phyloP scores from a whole-genome alignment of 2,329 filamentous ascomycete species.

The Orbilia ellipsospora region DNA sequence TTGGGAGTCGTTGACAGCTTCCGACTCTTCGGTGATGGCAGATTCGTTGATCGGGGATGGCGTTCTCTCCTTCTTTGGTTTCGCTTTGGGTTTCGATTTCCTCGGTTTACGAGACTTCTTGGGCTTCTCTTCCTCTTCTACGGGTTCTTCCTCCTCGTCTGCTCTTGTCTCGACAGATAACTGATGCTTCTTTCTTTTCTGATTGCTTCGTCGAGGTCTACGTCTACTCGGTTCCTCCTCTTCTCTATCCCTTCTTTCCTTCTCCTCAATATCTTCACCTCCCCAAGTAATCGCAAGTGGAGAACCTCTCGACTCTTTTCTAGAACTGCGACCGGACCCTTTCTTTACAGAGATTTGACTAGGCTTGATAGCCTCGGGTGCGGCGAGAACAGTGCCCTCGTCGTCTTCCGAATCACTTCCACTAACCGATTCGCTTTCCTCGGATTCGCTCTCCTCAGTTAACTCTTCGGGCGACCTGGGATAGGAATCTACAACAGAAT shows the following conservation, averaged over 20 bases:
- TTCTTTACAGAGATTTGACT: constrained; percentile 53
- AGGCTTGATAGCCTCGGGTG: constrained; percentile 46
- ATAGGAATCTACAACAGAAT: constrained; percentile 48
- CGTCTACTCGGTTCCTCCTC: constrained; percentile 33
- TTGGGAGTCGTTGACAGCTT: constrained; percentile 45
- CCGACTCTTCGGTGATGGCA: constrained; percentile 47
- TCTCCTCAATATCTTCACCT: constrained; percentile 52
- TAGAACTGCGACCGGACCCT: constrained; percentile 46
- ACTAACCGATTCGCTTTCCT: constrained; percentile 47
- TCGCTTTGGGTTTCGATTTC: constrained; percentile 36
- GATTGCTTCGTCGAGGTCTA: constrained; percentile 22
- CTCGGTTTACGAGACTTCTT: constrained; percentile 36
- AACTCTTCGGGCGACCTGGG: constrained; percentile 46
- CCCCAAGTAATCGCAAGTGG: constrained; percentile 54
- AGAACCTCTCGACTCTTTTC: constrained; percentile 46
- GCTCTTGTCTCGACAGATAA: constrained; percentile 50
- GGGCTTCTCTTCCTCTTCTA: constrained; percentile 17
- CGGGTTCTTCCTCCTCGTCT: constrained; percentile 35
- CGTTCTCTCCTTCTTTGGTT: constrained; percentile 30
- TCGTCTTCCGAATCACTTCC: constrained; percentile 44
- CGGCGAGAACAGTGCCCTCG: constrained; percentile 45
- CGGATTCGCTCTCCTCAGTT: constrained; percentile 38
- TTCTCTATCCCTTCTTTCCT: constrained; percentile 27
- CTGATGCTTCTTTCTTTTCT: constrained; percentile 48
- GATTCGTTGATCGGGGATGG: constrained; percentile 47